Conservation (phyloP, 257 asterid genomes). For the Fraxinus anomala region DNA sequence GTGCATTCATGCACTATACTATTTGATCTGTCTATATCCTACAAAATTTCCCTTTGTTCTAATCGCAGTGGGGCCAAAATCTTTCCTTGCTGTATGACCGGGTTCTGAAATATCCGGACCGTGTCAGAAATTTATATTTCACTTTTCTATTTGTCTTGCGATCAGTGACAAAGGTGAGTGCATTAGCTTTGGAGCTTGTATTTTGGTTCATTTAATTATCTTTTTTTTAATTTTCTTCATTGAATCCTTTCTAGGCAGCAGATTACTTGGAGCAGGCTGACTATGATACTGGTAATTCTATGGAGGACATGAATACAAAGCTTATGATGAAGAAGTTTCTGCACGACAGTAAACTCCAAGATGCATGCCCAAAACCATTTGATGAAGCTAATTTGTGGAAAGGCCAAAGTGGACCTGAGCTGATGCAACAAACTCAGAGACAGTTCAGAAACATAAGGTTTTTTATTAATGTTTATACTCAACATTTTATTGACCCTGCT, state of each 20-base stretch:
- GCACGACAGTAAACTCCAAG: conserved; percentile 42
- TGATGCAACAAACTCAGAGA: conserved; percentile 53
- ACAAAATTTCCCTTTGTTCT: conserved; percentile 16
- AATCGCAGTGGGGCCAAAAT: conserved; percentile 69
- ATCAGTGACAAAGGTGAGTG: conserved; percentile 67
- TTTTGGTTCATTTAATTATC: conserved; percentile 1
- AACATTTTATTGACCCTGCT: background rate
- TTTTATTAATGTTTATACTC: conserved; percentile 8
- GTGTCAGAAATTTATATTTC: conserved; percentile 68
- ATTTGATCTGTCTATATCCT: background rate
- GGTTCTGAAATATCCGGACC: conserved; percentile 63
- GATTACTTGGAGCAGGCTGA: conserved; percentile 66
- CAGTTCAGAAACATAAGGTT: conserved; percentile 77
- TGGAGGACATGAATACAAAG: conserved; percentile 56
- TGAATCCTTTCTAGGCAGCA: conserved; percentile 46
- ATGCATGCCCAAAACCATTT: conserved; percentile 68
- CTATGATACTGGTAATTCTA: conserved; percentile 63
- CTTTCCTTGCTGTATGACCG: conserved; percentile 58
- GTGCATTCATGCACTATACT: background rate
- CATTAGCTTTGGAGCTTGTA: background rate
- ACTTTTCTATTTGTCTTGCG: conserved; percentile 66
- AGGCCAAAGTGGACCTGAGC: conserved; percentile 67
- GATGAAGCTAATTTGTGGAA: conserved; percentile 74
- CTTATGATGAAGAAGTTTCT: conserved; percentile 49
- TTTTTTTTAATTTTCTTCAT: conserved; percentile 2